Base-by-base conservation (phyloP, 2,329 filamentous ascomycete species). In the Cladophialophora carrionii region DNA sequence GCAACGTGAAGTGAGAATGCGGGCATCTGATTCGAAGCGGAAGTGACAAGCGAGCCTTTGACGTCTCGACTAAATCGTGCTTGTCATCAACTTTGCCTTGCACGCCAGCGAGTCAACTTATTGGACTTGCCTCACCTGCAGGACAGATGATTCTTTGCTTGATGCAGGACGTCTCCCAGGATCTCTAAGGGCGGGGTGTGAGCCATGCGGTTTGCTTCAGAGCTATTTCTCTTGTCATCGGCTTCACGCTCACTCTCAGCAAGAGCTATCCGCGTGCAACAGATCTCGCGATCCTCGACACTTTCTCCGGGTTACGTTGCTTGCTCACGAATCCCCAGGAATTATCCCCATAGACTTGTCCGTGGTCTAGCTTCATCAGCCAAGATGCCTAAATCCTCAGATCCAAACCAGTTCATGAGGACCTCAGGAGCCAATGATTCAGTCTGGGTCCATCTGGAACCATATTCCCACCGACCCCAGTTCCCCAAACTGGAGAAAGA, bases 391-490 rank as follows among this genome's bases (percentile, higher is more conserved):
- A 58, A 48, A 46, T 49, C 56, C 48, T 51, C 56, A 51, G 56
- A 58, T 58, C 56, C 56, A 8, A 58, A 34, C 14, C 76, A 78
- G 51, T 78, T 74, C 66, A 75, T 78, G 69, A 73, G 77, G 48
- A 85, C 84, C 4, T 84, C 82, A 0, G 84, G 84, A 41, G 74
- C 77, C 20, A 80, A 76, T 3, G 81, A 84, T 58, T 72, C 84
- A 0, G 84, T 86, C 22, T 87, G 84, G 84, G 73, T 83, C 0
- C 82, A 84, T 68, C 75, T 75, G 0, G 75, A 82, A 26, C 81
- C 80, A 0, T 84, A 81, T 72, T 74, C 75, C 32, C 74, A 76
- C 14, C 76, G 79, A 4, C 81, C 82, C 0, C 68, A 72, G 5
- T 84, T 83, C 71, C 73, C 77, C 0, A 72, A 78, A 17, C 75